Base-by-base conservation (phyloP, 495 filamentous ascomycete species). In the Aspergillus funiculosus region DNA sequence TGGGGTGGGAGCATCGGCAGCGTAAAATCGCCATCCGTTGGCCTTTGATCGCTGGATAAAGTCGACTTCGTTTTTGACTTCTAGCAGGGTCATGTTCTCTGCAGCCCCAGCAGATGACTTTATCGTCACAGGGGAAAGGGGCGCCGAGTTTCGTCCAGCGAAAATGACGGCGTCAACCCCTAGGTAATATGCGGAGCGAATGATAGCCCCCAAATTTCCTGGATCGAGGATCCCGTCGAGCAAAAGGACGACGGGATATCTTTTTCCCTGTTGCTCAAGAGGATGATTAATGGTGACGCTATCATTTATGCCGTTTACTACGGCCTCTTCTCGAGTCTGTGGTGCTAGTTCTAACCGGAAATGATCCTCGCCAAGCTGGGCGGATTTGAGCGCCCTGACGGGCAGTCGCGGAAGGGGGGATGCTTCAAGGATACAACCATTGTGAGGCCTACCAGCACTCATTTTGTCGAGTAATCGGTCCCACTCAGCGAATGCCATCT, bases 21-120 rank as follows among this genome's bases (percentile, higher is more conserved):
- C 89, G 47, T 85, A 95, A 32, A 94, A 77, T 19, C 74, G 67
- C 92, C 92, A 98, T 1, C 89, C 92, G 24, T 79, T 76, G 25
- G 69, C 67, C 35, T 77, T 75, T 5, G 81, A 87, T 6, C 71
- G 65, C 14, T 72, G 63, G 18, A 98, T 75, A 58, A 98, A 92
- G 11, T 73, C 72, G 5, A 71, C 67, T 10, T 86, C 74, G 2
- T 82, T 77, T 29, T 60, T 66, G 34, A 90, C 74, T 6, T 77
- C 68, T 29, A 95, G 78, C 6, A 94, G 61, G 1, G 77, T 77
- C 46, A 95, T 67, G 39, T 79, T 75, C 61, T 98, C 92, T 4
- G 85, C 78, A 11, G 91, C 89, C 17, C 92, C 92, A 0, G 86
- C 79, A 6, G 89, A 87, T 2, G 90, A 83, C 58, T 97, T 97